Base-by-base conservation (phyloP, 305 asterid genomes). In the Fraxinus albicans region DNA sequence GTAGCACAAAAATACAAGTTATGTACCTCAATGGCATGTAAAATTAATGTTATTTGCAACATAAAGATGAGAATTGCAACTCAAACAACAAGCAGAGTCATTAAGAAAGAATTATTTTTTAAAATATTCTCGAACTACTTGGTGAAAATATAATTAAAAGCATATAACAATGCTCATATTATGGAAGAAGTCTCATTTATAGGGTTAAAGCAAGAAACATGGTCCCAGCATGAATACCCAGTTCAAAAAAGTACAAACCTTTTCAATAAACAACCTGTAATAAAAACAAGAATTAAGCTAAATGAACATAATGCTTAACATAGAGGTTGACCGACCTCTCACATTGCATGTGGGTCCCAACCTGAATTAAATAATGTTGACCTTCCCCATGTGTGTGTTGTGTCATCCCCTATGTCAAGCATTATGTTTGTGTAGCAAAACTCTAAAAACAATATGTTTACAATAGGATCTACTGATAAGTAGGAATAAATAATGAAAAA, bases 1-100 rank as follows among this genome's bases (percentile, higher is more conserved):
- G 92, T 77, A 81, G 78, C 70, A 85, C 79, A 84, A 40, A 83
- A 86, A 12, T 53, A 33, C 47, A 78, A 79, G 74, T 67, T 17
- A 21, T n/a, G 36, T 78, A 29, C 23, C 67, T 36, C 77, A 69
- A 35, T 65, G 73, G 58, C 83, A 81, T 25, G 55, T 58, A 73
- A 3, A 60, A 77, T 38, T 63, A 33, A 77, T 10, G 29, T 40
- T 55, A 75, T 78, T 55, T 79, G 74, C 77, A 84, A 55, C 27
- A 55, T 17, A 60, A 73, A 38, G 79, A 77, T n/a, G 60, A 79
- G 42, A 75, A 82, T 12, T 40, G 81, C 44, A 77, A 84, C 69
- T 33, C 60, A 81, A 78, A 53, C 29, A 79, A 73, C 69, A 80
- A 40, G 65, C 84, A 44, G 33, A 77, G 73, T 29, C 34, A 83